These are phyloP conservation scores for Medicago ruthenica DNA, from an alignment of 306 rosid species.

Conservation along the genomic window DNA sequence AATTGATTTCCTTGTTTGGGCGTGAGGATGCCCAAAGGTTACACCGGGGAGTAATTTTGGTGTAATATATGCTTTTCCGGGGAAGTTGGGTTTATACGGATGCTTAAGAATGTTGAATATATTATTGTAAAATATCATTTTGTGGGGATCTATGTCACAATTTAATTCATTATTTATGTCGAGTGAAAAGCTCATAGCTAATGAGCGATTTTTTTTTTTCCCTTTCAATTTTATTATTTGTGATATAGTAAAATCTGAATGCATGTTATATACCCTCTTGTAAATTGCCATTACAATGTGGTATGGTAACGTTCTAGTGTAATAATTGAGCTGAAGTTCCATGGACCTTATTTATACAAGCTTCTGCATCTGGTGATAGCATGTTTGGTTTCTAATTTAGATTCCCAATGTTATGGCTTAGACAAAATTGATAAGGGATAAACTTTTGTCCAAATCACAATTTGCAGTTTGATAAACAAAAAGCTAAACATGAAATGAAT, in stretches of 20 bases:
- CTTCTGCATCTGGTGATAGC: slow-evolving; percentile 34
- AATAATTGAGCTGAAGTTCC: slow-evolving; percentile 43
- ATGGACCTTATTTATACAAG: slow-evolving; percentile 49
- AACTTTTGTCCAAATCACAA: slow-evolving; percentile 12
- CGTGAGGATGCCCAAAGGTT: slow-evolving; percentile 36
- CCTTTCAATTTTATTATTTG: slow-evolving; percentile 37
- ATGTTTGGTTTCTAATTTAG: slow-evolving; percentile 21
- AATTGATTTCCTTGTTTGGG: slow-evolving; percentile 29
- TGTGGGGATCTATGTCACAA: slow-evolving; percentile 45
- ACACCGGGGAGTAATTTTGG: slow-evolving; percentile 17
- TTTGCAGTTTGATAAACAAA: background rate
- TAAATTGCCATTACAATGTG: slow-evolving; percentile 52
- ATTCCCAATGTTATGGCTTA: background rate
- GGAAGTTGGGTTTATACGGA: slow-evolving; percentile 23
- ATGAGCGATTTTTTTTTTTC: slow-evolving; percentile 33
- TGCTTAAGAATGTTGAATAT: slow-evolving; percentile 39
- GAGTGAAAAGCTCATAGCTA: slow-evolving; percentile 47
- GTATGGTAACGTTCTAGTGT: slow-evolving; percentile 53
- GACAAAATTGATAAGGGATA: background rate
- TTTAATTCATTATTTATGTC: slow-evolving; percentile 48
- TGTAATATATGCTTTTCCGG: slow-evolving; percentile 36
- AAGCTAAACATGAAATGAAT: background rate
- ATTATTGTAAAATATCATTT: slow-evolving; percentile 51
- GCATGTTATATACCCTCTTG: slow-evolving; percentile 43
- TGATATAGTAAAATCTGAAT: slow-evolving; percentile 41